These are phyloP conservation scores for Pseudonitzschia pungens DNA, from an alignment of 108 stramenopile genomes.

Conservation along the genomic window DNA sequence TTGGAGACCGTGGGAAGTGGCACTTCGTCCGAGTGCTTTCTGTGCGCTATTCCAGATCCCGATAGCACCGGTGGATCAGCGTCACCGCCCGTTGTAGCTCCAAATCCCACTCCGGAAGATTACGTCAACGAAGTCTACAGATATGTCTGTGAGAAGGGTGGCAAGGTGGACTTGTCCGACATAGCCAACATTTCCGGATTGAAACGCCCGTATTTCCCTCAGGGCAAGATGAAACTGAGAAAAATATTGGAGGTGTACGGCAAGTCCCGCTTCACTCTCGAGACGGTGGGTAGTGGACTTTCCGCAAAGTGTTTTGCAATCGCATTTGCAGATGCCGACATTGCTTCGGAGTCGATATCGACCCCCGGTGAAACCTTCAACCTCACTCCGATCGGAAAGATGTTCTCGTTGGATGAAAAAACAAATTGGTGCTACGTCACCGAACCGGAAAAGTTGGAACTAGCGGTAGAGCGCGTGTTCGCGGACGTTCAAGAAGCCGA, in stretches of 20 bases:
- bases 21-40: too few relatives aligned
- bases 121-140: neutral
- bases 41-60: neutral
- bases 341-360: too few relatives aligned
- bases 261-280: neutral
- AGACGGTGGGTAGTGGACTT: neutral
- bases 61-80: neutral
- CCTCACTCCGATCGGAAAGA: neutral
- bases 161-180: neutral
- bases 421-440: neutral
- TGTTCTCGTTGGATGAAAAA: neutral
- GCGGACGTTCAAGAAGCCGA: neutral
- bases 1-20: too few relatives aligned
- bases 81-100: neutral
- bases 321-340: neutral
- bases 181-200: neutral
- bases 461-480: neutral
- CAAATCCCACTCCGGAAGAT: neutral
- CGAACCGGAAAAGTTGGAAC: neutral
- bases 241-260: constrained; percentile 1
- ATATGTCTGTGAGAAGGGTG: neutral
- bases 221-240: neutral
- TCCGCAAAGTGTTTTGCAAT: neutral
- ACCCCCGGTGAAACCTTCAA: too few relatives aligned
- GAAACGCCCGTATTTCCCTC: neutral